These are phyloP conservation scores for Elymus sibiricus DNA, from an alignment of 176 grass and related monocot species.

Conservation along the genomic window DNA sequence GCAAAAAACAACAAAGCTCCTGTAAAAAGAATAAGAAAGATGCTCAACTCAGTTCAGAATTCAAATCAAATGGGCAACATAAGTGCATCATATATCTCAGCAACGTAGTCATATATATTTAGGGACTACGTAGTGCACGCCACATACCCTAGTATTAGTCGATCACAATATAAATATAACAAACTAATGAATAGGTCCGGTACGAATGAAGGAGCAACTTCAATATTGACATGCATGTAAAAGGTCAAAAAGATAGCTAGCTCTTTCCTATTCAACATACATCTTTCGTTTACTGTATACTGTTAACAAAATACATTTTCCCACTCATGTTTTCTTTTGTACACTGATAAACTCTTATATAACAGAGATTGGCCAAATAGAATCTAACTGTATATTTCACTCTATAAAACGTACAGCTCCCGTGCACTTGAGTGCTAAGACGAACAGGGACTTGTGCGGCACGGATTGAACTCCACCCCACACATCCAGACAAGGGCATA, in stretches of 20 bases:
- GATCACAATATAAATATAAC: neutral
- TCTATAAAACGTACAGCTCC: neutral
- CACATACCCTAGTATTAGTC: neutral
- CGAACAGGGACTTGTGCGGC: neutral
- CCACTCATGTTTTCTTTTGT: neutral
- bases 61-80: neutral
- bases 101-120: neutral
- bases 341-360: neutral
- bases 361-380: neutral
- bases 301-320: neutral
- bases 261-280: neutral
- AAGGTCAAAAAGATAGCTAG: neutral
- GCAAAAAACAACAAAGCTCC: slow-evolving; percentile 94
- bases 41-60: neutral
- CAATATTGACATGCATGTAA: neutral
- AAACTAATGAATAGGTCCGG: neutral
- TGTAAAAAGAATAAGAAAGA: slow-evolving; percentile 29
- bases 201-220: neutral
- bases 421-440: neutral
- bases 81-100: slow-evolving; percentile 1
- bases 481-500: neutral
- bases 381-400: neutral
- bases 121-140: neutral
- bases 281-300: neutral
- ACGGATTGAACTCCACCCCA: neutral